Evolutionary conservation across 805 yeast species (phyloP).

Genomic region (Lipomyces sp.): DNA sequence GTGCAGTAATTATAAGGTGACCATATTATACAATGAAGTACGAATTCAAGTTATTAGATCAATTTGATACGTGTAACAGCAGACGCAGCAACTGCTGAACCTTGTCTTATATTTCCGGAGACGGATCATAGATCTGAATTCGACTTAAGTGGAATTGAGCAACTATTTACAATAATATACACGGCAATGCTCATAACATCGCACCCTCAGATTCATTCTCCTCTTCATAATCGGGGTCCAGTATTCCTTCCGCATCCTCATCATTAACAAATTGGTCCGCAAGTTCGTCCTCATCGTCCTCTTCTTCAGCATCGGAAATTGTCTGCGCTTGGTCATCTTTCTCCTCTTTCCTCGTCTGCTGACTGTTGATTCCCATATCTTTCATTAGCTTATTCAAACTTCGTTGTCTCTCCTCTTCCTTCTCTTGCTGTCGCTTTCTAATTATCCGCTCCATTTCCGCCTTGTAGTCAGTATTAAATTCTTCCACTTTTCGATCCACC

Average conservation of each 20-base stretch:
- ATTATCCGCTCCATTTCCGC: constrained; percentile 83
- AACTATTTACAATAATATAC: not conserved
- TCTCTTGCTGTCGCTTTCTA: constrained; percentile 76
- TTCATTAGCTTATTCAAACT: constrained; percentile 76
- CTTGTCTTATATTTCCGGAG: too few relatives aligned
- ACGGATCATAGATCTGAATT: too few relatives aligned
- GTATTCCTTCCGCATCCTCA: constrained; percentile 46
- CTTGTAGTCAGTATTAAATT: constrained; percentile 79
- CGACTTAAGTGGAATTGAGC: too few relatives aligned
- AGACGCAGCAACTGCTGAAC: too few relatives aligned
- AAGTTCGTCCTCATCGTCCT: constrained; percentile 50
- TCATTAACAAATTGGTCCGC: constrained; percentile 41
- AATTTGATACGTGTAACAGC: too few relatives aligned
- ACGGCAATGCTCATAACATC: not conserved
- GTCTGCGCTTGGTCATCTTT: constrained; percentile 63
- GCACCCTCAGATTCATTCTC: not conserved
- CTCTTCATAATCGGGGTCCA: constrained; percentile 43
- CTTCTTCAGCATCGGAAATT: constrained; percentile 60
- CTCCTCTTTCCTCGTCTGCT: constrained; percentile 55
- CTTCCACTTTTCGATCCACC: constrained; percentile 84
- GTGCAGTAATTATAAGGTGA: too few relatives aligned
- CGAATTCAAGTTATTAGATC: too few relatives aligned
- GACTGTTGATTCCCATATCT: constrained; percentile 74
- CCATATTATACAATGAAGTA: too few relatives aligned
- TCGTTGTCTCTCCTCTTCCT: constrained; percentile 70